phyloP scores from a whole-genome alignment of 2,329 filamentous ascomycete species.

The Cordyceps tenuipes region DNA sequence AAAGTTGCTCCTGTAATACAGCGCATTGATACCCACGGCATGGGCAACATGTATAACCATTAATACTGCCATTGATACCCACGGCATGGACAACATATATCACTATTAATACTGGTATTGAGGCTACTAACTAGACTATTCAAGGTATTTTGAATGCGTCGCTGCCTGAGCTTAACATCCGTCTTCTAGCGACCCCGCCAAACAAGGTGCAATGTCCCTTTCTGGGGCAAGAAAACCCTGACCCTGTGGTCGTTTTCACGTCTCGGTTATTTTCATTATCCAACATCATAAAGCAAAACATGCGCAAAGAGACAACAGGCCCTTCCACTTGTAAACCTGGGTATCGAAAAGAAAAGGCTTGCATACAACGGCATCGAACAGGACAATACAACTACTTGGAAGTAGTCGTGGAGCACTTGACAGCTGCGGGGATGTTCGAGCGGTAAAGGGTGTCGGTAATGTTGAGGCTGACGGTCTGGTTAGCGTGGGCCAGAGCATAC shows the following conservation, averaged over 20 bases:
- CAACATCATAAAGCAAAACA: conserved; percentile 3
- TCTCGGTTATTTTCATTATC: not conserved
- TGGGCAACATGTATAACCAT: not conserved
- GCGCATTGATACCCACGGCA: not conserved
- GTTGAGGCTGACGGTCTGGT: conserved; percentile 45
- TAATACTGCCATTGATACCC: conserved; percentile 8
- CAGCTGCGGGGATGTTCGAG: not conserved
- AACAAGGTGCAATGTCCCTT: conserved; percentile 1
- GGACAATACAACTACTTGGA: not conserved
- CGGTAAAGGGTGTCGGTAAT: conserved; percentile 35
- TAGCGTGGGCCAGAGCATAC: conserved; percentile 42
- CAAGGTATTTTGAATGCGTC: conserved; percentile 26
- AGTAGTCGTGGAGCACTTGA: not conserved
- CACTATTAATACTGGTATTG: conserved; percentile 11
- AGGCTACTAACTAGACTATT: conserved; percentile 15
- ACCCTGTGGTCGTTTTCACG: not conserved
- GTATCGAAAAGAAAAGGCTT: not conserved
- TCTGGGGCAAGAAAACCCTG: not conserved
- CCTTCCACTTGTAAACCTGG: not conserved
- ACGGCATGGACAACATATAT: not conserved
- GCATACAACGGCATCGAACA: not conserved
- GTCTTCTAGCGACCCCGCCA: not conserved
- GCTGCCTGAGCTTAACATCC: conserved; percentile 15
- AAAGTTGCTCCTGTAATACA: not conserved
- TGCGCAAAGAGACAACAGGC: not conserved